Percentiles rank a stretch among this genome's conserved stretches.
These are phyloP conservation scores for Epichloe amarillans DNA, from an alignment of 2,329 filamentous ascomycete species.

Conservation along the genomic window DNA sequence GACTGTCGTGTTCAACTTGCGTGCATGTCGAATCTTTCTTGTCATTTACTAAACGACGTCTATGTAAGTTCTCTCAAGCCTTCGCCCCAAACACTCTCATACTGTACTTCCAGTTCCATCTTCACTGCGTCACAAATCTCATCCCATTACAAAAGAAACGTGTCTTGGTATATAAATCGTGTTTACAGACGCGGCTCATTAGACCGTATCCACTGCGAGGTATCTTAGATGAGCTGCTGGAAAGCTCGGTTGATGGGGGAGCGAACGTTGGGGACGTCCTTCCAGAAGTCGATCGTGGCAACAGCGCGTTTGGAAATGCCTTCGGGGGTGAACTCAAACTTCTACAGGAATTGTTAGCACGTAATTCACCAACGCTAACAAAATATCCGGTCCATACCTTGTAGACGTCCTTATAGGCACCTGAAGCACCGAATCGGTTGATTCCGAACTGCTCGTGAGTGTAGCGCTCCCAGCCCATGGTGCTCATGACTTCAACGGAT, in stretches of 20 bases:
- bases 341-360: constrained; percentile 43
- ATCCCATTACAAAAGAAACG: constrained; percentile 5
- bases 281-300: constrained; percentile 94
- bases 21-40: background rate
- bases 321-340: constrained; percentile 97
- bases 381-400: constrained; percentile 41
- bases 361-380: background rate
- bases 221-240: constrained; percentile 77
- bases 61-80: constrained; percentile 10
- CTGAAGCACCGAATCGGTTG: constrained; percentile 96
- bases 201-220: background rate
- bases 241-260: constrained; percentile 93
- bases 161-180: constrained; percentile 1
- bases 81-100: constrained; percentile 10
- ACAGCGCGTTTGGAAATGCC: constrained; percentile 90
- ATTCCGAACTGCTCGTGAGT: constrained; percentile 98
- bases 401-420: constrained; percentile 97
- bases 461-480: constrained; percentile 98
- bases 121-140: constrained; percentile 14
- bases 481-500: constrained; percentile 93
- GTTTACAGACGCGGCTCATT: background rate
- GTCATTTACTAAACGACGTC: constrained; percentile 1
- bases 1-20: background rate
- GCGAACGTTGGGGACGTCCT: constrained; percentile 78
- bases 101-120: constrained; percentile 14